Evolutionary conservation across 345 rosid species (phyloP).

Genomic region (Luvunga scandens): DNA sequence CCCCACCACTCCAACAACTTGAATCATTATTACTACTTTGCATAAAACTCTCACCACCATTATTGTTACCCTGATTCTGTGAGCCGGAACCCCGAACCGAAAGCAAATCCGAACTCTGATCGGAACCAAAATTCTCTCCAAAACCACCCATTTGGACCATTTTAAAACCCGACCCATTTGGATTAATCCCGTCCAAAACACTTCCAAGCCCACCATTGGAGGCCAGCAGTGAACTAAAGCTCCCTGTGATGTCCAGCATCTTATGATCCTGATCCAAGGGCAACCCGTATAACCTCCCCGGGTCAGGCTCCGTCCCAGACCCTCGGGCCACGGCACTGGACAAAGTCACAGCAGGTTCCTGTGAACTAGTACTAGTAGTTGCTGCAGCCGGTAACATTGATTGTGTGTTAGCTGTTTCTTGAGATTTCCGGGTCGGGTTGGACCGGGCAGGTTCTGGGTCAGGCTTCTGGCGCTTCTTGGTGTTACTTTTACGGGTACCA

Average conservation of each 20-base stretch:
- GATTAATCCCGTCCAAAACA: constrained; percentile 40
- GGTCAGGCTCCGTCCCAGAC: constrained; percentile 22
- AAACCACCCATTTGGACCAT: constrained; percentile 32
- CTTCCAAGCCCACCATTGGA: constrained; percentile 43
- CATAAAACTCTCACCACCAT: constrained; percentile 6
- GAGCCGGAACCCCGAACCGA: constrained; percentile 19
- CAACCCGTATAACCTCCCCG: constrained; percentile 46
- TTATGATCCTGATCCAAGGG: constrained; percentile 40
- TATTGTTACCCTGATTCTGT: constrained; percentile 20
- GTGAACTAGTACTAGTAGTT: not conserved
- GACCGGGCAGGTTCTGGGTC: constrained; percentile 18
- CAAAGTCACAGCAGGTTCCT: not conserved
- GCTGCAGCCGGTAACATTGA: not conserved
- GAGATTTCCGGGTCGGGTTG: constrained; percentile 20
- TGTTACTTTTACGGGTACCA: constrained; percentile 58
- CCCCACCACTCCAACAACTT: constrained; percentile 36
- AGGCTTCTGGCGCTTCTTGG: constrained; percentile 35
- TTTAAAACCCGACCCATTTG: constrained; percentile 42
- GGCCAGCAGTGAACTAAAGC: constrained; percentile 58
- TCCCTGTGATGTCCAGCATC: constrained; percentile 41
- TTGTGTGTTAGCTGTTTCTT: no score
- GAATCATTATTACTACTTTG: constrained; percentile 28
- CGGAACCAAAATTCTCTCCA: constrained; percentile 32
- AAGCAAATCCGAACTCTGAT: constrained; percentile 8
- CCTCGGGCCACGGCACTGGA: not conserved